phyloP scores from a whole-genome alignment of 2,329 filamentous ascomycete genomes.

The Teratosphaeria destructans region DNA sequence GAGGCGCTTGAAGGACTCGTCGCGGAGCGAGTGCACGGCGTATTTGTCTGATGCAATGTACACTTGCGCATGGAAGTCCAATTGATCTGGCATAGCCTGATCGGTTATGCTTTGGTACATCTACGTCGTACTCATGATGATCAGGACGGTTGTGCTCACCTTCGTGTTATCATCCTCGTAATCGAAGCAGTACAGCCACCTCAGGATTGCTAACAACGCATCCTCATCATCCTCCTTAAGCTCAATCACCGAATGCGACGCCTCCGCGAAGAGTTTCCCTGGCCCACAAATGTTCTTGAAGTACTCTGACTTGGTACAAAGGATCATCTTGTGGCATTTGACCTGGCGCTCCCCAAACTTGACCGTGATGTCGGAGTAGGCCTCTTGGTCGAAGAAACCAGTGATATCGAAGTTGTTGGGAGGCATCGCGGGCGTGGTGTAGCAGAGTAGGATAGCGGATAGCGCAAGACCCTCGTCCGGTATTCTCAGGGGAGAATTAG shows the following conservation, averaged over 20 bases:
- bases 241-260: not conserved
- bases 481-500: not conserved
- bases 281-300: conserved; percentile 3
- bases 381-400: conserved; percentile 5
- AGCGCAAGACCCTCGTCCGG: not conserved
- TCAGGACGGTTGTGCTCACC: not conserved
- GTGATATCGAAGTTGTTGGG: not conserved
- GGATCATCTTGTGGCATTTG: conserved; percentile 7
- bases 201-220: conserved; percentile 5
- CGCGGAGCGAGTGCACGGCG: not conserved
- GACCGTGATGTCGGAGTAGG: conserved; percentile 5
- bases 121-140: not conserved
- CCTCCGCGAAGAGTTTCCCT: not conserved
- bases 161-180: not conserved
- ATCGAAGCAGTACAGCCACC: conserved; percentile 7
- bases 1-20: conserved; percentile 1
- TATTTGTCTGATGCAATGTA: conserved; percentile 5
- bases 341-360: not conserved
- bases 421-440: not conserved
- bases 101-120: too few species aligned
- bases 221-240: conserved; percentile 5
- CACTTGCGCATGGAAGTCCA: conserved; percentile 6
- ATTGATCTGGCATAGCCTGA: not conserved
- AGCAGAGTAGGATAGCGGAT: not conserved
- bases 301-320: conserved; percentile 4